phyloP scores from a whole-genome alignment of 345 rosid genomes.

The Raphanus sativus region DNA sequence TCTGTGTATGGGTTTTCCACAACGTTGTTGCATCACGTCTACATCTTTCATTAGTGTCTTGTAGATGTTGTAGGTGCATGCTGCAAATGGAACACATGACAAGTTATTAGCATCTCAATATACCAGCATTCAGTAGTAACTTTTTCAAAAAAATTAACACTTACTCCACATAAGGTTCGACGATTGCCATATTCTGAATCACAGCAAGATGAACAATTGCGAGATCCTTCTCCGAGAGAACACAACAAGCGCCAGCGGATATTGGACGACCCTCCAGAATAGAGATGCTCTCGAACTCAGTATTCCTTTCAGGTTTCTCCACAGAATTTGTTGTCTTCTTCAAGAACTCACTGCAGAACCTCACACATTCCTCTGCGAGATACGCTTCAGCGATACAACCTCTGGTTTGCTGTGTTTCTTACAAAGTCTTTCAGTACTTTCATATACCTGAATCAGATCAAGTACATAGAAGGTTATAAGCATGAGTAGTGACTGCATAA shows the following conservation, averaged over 20 bases:
- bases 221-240: not conserved
- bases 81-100: not conserved
- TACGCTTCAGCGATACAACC: not conserved
- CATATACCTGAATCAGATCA: too few species aligned
- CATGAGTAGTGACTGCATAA: too few species aligned
- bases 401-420: not conserved
- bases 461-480: too few species aligned
- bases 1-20: not conserved
- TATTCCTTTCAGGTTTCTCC: not conserved
- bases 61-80: not conserved
- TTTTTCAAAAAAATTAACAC: not conserved
- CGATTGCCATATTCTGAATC: not conserved
- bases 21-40: not conserved
- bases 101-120: not conserved
- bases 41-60: not conserved
- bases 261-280: constrained; percentile 3
- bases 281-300: not conserved
- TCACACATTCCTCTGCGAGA: not conserved
- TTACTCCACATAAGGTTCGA: constrained; percentile 2
- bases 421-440: not conserved
- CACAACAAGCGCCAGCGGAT: not conserved
- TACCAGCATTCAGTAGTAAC: not conserved
- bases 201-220: not conserved
- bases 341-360: not conserved
- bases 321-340: not conserved